These are phyloP conservation scores for Erythrophleum fordii DNA, from an alignment of 306 rosid genomes.

Conservation along the genomic window DNA sequence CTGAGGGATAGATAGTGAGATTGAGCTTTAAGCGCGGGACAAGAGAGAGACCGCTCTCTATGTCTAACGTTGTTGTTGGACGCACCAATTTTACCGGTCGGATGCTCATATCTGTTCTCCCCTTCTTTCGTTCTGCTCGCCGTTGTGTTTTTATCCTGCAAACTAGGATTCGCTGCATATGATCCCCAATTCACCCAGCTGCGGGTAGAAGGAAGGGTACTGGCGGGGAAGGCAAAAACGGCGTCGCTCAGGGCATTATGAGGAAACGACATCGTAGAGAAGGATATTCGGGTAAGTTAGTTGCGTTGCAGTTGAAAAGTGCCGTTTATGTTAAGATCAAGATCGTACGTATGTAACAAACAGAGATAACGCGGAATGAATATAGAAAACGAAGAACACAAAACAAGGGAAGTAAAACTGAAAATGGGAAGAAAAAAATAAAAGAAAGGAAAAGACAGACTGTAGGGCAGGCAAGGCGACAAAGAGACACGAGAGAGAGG, in stretches of 20 bases:
- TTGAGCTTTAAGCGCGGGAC: conserved; percentile 79
- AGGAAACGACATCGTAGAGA: neutral
- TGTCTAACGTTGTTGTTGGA: conserved; percentile 54
- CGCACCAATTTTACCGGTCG: conserved; percentile 36
- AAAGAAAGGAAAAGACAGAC: neutral
- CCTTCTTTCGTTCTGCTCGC: neutral
- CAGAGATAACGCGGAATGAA: conserved; percentile 11
- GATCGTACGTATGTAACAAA: conserved; percentile 1
- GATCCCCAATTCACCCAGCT: neutral
- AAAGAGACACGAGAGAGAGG: neutral
- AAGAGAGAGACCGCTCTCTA: conserved; percentile 70
- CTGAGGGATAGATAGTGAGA: conserved; percentile 64
- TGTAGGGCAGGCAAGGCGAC: conserved; percentile 18
- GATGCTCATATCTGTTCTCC: conserved; percentile 42
- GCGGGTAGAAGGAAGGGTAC: neutral
- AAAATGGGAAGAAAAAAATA: neutral
- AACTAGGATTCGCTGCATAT: neutral
- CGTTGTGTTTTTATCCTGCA: neutral
- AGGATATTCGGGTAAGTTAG: neutral
- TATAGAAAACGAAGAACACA: conserved; percentile 1
- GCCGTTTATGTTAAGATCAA: neutral
- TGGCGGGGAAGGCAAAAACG: neutral
- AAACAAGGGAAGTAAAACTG: neutral
- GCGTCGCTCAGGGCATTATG: neutral
- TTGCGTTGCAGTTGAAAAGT: neutral